These are phyloP conservation scores for Penicillium cosmopolitanum DNA, from an alignment of 495 filamentous ascomycete genomes.

Conservation along the genomic window DNA sequence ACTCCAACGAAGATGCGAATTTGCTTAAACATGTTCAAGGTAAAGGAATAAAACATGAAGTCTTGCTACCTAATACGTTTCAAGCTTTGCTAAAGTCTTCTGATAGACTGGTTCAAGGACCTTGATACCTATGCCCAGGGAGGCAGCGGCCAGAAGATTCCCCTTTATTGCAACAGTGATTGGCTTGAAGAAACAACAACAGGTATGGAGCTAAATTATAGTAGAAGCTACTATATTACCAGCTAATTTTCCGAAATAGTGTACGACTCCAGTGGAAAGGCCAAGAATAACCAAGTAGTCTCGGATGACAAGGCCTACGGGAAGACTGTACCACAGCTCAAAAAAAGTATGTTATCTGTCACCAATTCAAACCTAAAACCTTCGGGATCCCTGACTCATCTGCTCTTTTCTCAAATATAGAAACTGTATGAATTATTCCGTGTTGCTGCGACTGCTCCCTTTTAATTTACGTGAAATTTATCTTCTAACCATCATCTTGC, in stretches of 20 bases:
- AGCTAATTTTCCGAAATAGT: background rate
- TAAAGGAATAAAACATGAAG: background rate
- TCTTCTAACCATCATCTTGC: background rate
- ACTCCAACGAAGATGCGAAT: background rate
- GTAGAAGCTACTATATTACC: background rate
- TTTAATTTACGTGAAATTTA: too few relatives aligned
- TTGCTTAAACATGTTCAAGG: background rate
- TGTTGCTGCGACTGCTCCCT: too few relatives aligned
- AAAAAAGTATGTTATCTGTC: background rate
- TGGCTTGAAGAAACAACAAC: background rate
- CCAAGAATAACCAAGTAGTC: background rate
- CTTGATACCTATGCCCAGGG: background rate
- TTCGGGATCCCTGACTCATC: too few relatives aligned
- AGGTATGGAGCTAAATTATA: background rate
- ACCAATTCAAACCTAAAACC: background rate
- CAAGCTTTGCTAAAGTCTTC: background rate
- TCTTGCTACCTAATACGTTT: background rate
- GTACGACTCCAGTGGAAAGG: background rate
- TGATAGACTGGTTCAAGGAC: background rate
- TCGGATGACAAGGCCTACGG: background rate
- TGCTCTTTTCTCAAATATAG: background rate
- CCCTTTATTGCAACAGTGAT: background rate
- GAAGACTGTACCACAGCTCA: background rate
- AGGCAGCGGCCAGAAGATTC: background rate
- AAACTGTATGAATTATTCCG: background rate